phyloP scores from a whole-genome alignment of 768 basidiomycete genomes.

The Phaeotremella fagi region DNA sequence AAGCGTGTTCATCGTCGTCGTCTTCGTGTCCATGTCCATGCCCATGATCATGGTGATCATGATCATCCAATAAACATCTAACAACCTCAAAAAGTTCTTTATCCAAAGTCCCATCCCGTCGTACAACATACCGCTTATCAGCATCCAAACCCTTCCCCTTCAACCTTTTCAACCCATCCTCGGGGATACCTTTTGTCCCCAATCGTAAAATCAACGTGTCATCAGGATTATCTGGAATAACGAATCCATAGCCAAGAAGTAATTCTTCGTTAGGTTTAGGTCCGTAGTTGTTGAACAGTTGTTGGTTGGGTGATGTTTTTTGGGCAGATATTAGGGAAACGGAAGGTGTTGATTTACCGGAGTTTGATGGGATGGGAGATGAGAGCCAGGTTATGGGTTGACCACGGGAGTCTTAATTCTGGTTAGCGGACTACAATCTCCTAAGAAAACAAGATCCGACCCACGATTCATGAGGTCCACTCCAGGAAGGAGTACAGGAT shows the following conservation, averaged over 20 bases:
- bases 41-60: constrained; percentile 32
- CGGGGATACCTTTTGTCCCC: constrained; percentile 51
- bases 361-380: constrained; percentile 6
- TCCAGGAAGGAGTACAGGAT: constrained; percentile 80
- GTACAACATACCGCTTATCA: constrained; percentile 45
- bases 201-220: constrained; percentile 79
- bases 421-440: constrained; percentile 8
- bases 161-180: constrained; percentile 36
- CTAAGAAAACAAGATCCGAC: constrained; percentile 6
- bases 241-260: constrained; percentile 87
- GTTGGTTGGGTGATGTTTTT: constrained; percentile 51
- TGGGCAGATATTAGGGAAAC: constrained; percentile 64
- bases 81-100: constrained; percentile 43
- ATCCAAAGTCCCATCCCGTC: constrained; percentile 37
- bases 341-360: constrained; percentile 33
- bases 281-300: constrained; percentile 88
- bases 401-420: constrained; percentile 56
- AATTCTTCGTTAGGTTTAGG: constrained; percentile 85
- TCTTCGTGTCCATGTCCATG: too few species aligned
- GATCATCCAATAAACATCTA: constrained; percentile 36
- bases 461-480: constrained; percentile 74
- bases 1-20: constrained; percentile 34
- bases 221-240: constrained; percentile 70
- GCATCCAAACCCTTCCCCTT: constrained; percentile 55
- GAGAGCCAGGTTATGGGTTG: constrained; percentile 80